Evolutionary conservation across 495 filamentous ascomycete genomes (phyloP), one percentile per base, ranked within the genome.

Genomic region (Pseudomonodictys pantanalensis): DNA sequence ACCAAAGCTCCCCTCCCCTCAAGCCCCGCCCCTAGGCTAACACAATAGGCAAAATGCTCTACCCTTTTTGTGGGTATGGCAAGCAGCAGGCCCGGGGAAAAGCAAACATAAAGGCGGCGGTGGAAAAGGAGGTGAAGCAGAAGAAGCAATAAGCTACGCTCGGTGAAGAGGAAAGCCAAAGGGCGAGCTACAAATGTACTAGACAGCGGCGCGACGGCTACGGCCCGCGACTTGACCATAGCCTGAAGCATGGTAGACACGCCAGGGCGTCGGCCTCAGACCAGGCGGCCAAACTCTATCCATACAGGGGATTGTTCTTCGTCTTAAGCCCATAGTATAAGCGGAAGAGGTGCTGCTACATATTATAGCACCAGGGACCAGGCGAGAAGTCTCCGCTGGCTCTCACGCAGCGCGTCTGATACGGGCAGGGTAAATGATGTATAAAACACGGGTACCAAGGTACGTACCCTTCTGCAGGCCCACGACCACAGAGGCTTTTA

Each of bases 391-490:
- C 32, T 35, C 8, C 32, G 32, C 8, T 35, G 32, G 32, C 32
- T 15, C 8, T 35, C 32, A 7, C 8, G 15, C 7, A 15, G 3
- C 12, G 38, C 38, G 12, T 4, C 4, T 41, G 38, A n/a, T 41
- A 15, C 38, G 38, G 38, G 12, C 38, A 41, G 38, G 4, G 38
- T 41, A 15, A 15, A 46, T 46, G 43, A 22, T 6, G 26, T 18
- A 44, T 48, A 58, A 58, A 58, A 9, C 45, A 18, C 30, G 33
- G 9, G 55, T 42, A 58, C 55, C 55, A 58, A 58, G 46, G 55
- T 50, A 58, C 55, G 32, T 11, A 39, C 42, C 17, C 28, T 24
- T 41, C 20, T 33, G 43, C 56, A 48, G 35, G 15, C 56, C 25
- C 10, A 7, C n/a, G n/a, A n/a, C n/a, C n/a, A n/a, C 38, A 33